Percentiles rank a stretch among this genome's conserved stretches.
Conservation (phyloP, 768 basidiomycete species). For the Mycena sanguinolenta region DNA sequence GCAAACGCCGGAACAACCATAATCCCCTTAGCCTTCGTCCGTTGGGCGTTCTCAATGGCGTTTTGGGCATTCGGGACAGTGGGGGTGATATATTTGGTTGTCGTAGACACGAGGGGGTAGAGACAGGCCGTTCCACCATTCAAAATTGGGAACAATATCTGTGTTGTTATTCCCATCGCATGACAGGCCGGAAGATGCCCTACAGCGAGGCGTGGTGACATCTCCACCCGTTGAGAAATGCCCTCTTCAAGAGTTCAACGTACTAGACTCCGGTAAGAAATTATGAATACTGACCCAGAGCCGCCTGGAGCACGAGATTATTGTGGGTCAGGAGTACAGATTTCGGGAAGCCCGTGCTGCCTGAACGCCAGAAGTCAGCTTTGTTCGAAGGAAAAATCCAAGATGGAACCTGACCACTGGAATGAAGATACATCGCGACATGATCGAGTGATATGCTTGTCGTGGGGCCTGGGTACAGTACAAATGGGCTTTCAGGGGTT, state of each 20-base stretch:
- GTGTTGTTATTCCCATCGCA: slow-evolving; percentile 45
- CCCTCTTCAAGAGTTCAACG: background rate
- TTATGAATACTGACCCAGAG: slow-evolving; percentile 1
- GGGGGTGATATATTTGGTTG: slow-evolving; percentile 43
- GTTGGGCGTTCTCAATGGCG: slow-evolving; percentile 50
- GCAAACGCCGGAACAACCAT: slow-evolving; percentile 55
- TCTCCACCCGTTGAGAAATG: background rate
- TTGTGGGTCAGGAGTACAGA: slow-evolving; percentile 19
- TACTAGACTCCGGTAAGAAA: no score
- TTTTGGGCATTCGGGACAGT: slow-evolving; percentile 54
- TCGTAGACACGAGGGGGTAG: slow-evolving; percentile 48
- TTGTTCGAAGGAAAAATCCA: slow-evolving; percentile 27
- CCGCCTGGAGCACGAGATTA: background rate
- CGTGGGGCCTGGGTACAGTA: slow-evolving; percentile 41
- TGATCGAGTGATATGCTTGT: slow-evolving; percentile 38
- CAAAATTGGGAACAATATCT: slow-evolving; percentile 48
- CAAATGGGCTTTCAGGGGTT: slow-evolving; percentile 44
- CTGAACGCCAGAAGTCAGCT: background rate
- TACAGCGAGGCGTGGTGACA: slow-evolving; percentile 24
- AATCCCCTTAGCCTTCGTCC: slow-evolving; percentile 45
- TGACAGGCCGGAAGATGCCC: slow-evolving; percentile 57
- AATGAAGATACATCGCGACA: slow-evolving; percentile 55
- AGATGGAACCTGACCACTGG: slow-evolving; percentile 40
- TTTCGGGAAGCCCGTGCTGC: slow-evolving; percentile 34
- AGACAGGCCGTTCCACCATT: slow-evolving; percentile 42